Evolutionary conservation across 148 eudicot genomes (phyloP).

Genomic region (Rhododendron molle): DNA sequence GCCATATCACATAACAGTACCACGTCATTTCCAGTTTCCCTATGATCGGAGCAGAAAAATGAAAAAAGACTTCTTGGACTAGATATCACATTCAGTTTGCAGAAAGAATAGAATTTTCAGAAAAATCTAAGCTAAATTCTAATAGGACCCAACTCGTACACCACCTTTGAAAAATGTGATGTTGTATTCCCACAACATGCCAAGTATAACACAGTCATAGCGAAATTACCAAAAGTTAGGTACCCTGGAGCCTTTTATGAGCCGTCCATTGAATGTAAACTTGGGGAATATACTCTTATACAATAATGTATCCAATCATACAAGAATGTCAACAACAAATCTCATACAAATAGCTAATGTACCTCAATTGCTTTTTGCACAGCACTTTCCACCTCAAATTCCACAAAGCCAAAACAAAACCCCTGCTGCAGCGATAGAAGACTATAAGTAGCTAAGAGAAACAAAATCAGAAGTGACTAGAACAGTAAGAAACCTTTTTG

Average conservation of each 20-base stretch:
- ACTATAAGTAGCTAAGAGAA: constrained; percentile 5
- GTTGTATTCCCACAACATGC: no score
- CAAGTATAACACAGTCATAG: not conserved
- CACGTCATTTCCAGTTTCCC: not conserved
- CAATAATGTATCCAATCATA: no score
- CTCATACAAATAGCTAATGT: not conserved
- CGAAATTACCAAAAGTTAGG: not conserved
- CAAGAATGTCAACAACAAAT: not conserved
- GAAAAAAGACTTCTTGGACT: not conserved
- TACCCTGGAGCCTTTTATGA: no score
- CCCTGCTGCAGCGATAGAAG: constrained; percentile 40
- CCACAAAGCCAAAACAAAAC: constrained; percentile 82
- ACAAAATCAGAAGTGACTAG: not conserved
- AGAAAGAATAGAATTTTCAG: not conserved
- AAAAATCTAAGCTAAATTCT: not conserved
- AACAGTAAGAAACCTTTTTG: constrained; percentile 14
- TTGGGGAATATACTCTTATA: no score
- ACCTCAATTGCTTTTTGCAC: constrained; percentile 83
- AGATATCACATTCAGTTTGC: not conserved
- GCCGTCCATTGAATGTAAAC: no score
- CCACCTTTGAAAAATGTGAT: no score
- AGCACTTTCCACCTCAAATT: constrained; percentile 71
- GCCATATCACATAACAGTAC: not conserved
- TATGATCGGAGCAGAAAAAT: not conserved
- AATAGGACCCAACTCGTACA: not conserved